phyloP scores from a whole-genome alignment of 2,329 filamentous ascomycete genomes.

The Talaromyces rugulosus region DNA sequence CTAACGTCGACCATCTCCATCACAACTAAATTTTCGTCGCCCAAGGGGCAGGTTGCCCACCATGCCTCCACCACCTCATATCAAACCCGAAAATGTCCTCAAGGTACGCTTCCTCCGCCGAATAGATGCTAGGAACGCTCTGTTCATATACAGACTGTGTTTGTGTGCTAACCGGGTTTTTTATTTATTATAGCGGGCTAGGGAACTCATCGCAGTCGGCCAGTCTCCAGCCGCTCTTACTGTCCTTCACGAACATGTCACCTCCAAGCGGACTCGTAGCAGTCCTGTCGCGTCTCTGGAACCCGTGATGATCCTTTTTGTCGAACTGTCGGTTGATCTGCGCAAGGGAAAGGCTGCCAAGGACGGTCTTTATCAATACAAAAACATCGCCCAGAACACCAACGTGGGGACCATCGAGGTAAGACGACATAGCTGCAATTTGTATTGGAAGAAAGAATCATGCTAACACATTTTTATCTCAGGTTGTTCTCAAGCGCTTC shows the following conservation, averaged over 20 bases:
- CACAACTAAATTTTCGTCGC: constrained; percentile 10
- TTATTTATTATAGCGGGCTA: constrained; percentile 60
- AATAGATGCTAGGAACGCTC: neutral
- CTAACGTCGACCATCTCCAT: constrained; percentile 2
- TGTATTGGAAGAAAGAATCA: neutral
- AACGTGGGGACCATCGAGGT: constrained; percentile 98
- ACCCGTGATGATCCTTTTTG: constrained; percentile 96
- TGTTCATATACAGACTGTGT: neutral
- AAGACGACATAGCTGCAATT: constrained; percentile 20
- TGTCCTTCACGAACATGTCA: constrained; percentile 98
- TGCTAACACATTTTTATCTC: constrained; percentile 11
- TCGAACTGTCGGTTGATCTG: constrained; percentile 93
- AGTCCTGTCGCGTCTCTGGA: constrained; percentile 93
- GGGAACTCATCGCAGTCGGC: constrained; percentile 97
- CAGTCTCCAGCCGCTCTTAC: constrained; percentile 89
- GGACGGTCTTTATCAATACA: constrained; percentile 98
- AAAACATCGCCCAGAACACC: constrained; percentile 99
- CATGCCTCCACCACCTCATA: constrained; percentile 93
- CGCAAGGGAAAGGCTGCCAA: constrained; percentile 98
- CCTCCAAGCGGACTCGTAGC: constrained; percentile 95
- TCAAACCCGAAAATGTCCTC: constrained; percentile 98
- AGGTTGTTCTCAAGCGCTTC: constrained; percentile 94
- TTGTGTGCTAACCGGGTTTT: neutral
- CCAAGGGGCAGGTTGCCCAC: constrained; percentile 40
- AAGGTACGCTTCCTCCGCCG: constrained; percentile 52